Evolutionary conservation across 75 land plant genomes (phyloP).

Genomic region (Pseudotsuga menziesii): DNA sequence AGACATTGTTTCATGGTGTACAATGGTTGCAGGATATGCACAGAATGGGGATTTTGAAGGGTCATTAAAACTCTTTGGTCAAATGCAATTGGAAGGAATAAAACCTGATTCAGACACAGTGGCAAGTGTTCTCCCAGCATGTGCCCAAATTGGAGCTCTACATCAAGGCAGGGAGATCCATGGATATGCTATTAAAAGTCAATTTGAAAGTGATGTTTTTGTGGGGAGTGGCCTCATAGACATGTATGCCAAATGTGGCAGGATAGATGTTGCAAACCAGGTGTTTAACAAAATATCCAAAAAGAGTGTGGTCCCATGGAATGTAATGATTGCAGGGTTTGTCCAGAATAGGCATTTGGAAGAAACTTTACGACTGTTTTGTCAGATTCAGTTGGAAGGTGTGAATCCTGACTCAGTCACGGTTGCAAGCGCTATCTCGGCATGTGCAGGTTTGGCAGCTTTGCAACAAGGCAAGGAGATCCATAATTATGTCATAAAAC

Average conservation of each 20-base stretch:
- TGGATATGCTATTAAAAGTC: neutral
- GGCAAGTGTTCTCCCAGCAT: constrained; percentile 1
- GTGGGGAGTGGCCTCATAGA: constrained; percentile 12
- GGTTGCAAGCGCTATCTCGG: constrained; percentile 30
- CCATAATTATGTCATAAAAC: neutral
- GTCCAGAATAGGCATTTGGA: constrained; percentile 21
- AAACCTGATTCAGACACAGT: constrained; percentile 3
- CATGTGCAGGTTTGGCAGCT: constrained; percentile 24
- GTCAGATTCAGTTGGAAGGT: constrained; percentile 25
- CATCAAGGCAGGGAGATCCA: neutral
- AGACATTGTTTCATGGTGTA: neutral
- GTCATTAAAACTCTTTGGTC: neutral
- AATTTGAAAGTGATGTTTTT: neutral
- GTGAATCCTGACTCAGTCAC: constrained; percentile 23
- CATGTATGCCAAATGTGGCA: constrained; percentile 43
- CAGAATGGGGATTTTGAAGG: neutral
- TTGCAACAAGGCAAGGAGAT: neutral
- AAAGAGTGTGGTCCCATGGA: constrained; percentile 47
- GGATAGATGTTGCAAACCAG: constrained; percentile 18
- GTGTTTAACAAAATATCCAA: constrained; percentile 30
- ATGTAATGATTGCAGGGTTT: constrained; percentile 34
- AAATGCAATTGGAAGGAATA: constrained; percentile 1
- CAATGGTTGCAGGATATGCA: neutral
- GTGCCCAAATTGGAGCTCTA: neutral
- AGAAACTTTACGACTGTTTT: constrained; percentile 26